phyloP scores from a whole-genome alignment of 2,329 filamentous ascomycete species.

The Thermoascus crustaceus region DNA sequence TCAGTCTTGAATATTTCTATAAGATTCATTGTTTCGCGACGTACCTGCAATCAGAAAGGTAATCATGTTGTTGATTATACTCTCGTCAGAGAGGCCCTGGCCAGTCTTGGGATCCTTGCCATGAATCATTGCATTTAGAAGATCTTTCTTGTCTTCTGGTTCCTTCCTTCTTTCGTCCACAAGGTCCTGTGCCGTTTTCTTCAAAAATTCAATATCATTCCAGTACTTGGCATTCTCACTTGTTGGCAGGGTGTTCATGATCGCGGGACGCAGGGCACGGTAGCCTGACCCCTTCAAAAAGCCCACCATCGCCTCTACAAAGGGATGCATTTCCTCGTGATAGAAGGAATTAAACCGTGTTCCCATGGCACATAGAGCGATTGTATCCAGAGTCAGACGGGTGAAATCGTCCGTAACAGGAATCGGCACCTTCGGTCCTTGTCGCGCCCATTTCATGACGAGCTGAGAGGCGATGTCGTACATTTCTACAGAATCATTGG shows the following conservation, averaged over 20 bases:
- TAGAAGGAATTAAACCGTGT: slow-evolving; percentile 72
- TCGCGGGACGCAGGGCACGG: slow-evolving; percentile 41
- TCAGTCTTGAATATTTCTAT: slow-evolving; percentile 1
- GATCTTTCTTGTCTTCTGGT: slow-evolving; percentile 53
- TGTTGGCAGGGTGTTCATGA: slow-evolving; percentile 39
- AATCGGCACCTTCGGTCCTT: slow-evolving; percentile 50
- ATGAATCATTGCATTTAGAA: slow-evolving; percentile 62
- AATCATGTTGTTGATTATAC: slow-evolving; percentile 62
- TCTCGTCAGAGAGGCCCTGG: slow-evolving; percentile 53
- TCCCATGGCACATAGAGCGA: slow-evolving; percentile 63
- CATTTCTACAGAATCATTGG: slow-evolving; percentile 22
- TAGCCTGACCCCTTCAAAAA: slow-evolving; percentile 51
- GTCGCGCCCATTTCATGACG: slow-evolving; percentile 35
- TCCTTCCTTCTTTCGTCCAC: slow-evolving; percentile 50
- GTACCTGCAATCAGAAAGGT: slow-evolving; percentile 60
- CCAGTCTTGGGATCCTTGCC: slow-evolving; percentile 61
- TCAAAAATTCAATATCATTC: slow-evolving; percentile 37
- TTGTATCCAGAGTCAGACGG: slow-evolving; percentile 62
- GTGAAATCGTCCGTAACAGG: slow-evolving; percentile 60
- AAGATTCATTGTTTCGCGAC: slow-evolving; percentile 4
- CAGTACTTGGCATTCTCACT: slow-evolving; percentile 24
- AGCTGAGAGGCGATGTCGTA: slow-evolving; percentile 33
- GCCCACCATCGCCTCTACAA: slow-evolving; percentile 59
- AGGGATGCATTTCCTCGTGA: slow-evolving; percentile 59
- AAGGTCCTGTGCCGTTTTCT: slow-evolving; percentile 51